Percentiles rank a stretch among this genome's conserved stretches.
Conservation (phyloP, 2,329 filamentous ascomycete genomes). For the Sporothrix inflata region DNA sequence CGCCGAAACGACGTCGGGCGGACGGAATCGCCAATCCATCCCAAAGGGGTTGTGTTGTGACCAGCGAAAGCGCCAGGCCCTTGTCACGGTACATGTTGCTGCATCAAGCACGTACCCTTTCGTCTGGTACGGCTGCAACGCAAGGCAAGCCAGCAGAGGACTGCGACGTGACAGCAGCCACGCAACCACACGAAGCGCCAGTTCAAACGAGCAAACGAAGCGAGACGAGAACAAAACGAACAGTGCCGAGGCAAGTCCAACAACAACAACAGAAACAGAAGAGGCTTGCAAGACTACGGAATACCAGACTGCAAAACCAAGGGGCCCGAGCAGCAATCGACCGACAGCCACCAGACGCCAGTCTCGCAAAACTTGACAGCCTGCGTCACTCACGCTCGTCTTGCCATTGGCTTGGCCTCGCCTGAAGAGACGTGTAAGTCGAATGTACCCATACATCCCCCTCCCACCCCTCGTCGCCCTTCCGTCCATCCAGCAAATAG, state of each 20-base stretch:
- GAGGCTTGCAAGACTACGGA: not conserved
- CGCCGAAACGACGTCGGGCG: constrained; percentile 32
- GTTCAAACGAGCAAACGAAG: not conserved
- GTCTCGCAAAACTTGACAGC: not conserved
- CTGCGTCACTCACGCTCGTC: not conserved
- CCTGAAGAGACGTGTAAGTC: not conserved
- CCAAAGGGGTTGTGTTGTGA: constrained; percentile 16
- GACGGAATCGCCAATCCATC: constrained; percentile 31
- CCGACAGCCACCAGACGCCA: not conserved
- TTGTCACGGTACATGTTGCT: constrained; percentile 21
- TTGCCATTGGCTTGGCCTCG: no score
- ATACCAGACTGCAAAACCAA: not conserved
- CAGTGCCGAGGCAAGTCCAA: not conserved
- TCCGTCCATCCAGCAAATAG: constrained; percentile 28
- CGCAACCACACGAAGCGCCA: not conserved
- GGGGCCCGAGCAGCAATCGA: not conserved
- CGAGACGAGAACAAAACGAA: constrained; percentile 9
- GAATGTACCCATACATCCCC: constrained; percentile 27
- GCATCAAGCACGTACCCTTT: not conserved
- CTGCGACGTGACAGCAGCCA: constrained; percentile 7
- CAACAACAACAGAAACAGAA: not conserved
- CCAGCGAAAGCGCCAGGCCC: not conserved
- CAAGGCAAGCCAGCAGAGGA: not conserved
- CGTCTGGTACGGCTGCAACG: constrained; percentile 12
- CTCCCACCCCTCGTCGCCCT: constrained; percentile 19